phyloP scores from a whole-genome alignment of 2,329 filamentous ascomycete species.

The Lachnellula suecica region DNA sequence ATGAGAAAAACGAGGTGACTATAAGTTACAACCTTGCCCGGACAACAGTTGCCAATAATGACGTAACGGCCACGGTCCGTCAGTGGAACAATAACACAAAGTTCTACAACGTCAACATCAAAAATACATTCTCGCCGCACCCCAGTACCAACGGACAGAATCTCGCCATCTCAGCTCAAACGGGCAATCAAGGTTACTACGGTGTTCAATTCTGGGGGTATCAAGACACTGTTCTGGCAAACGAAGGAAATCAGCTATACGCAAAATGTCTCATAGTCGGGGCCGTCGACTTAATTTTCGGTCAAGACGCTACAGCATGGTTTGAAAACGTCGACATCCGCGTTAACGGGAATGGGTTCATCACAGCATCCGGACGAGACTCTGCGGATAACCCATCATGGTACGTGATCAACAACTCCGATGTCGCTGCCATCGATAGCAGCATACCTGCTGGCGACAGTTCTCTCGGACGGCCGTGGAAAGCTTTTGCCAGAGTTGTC shows the following conservation, averaged over 20 bases:
- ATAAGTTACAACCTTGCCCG: constrained; percentile 40
- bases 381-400: constrained; percentile 39
- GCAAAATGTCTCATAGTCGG: constrained; percentile 55
- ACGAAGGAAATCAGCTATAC: constrained; percentile 54
- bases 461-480: constrained; percentile 54
- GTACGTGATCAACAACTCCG: constrained; percentile 56
- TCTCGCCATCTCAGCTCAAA: constrained; percentile 51
- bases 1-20: constrained; percentile 49
- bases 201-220: constrained; percentile 53
- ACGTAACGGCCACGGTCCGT: constrained; percentile 32
- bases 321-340: constrained; percentile 41
- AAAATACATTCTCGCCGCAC: constrained; percentile 27
- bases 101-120: constrained; percentile 58
- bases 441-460: constrained; percentile 39
- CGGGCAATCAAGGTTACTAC: constrained; percentile 55
- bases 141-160: constrained; percentile 45
- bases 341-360: constrained; percentile 46
- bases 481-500: constrained; percentile 47
- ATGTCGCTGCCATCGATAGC: constrained; percentile 41
- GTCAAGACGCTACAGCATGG: constrained; percentile 51
- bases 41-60: constrained; percentile 41
- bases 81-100: constrained; percentile 45
- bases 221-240: constrained; percentile 53
- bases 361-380: constrained; percentile 45
- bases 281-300: constrained; percentile 60